A percentile compares a stretch with the other conserved stretches of the same genome.
These are phyloP conservation scores for Yarrowia alimentaria DNA, from an alignment of 805 yeast species.

Conservation along the genomic window DNA sequence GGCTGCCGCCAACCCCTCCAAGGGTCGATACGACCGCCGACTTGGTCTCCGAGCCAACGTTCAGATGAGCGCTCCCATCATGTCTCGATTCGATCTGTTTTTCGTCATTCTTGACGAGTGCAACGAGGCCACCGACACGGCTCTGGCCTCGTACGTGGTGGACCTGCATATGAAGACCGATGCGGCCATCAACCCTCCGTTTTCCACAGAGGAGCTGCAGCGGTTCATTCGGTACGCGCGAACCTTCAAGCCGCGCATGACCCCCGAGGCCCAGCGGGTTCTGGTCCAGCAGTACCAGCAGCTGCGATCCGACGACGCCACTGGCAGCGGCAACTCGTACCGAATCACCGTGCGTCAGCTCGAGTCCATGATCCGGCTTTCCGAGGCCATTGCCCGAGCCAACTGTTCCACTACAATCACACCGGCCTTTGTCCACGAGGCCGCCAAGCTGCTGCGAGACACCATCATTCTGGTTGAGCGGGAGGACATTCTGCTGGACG, in stretches of 20 bases:
- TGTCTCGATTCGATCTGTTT: conserved; percentile 95
- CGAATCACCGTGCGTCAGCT: conserved; percentile 96
- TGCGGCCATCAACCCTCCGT: conserved; percentile 86
- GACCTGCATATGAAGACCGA: conserved; percentile 88
- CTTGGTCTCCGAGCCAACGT: conserved; percentile 79
- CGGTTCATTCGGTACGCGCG: conserved; percentile 89
- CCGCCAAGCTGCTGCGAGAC: conserved; percentile 82
- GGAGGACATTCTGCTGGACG: conserved; percentile 86
- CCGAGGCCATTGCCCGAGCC: conserved; percentile 96
- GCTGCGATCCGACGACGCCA: conserved; percentile 84
- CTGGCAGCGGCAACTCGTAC: conserved; percentile 77
- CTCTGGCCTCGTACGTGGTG: conserved; percentile 88
- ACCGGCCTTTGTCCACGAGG: conserved; percentile 85
- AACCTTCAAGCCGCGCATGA: conserved; percentile 87
- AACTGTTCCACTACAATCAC: conserved; percentile 88
- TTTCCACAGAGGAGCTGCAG: conserved; percentile 78
- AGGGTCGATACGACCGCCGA: conserved; percentile 93
- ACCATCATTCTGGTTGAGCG: conserved; percentile 91
- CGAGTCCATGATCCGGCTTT: conserved; percentile 87
- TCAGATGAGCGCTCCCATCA: conserved; percentile 96
- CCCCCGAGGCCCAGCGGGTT: conserved; percentile 72
- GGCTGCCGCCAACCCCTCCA: conserved; percentile 98
- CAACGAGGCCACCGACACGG: conserved; percentile 84
- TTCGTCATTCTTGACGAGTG: conserved; percentile 94
- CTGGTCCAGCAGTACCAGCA: conserved; percentile 80